phyloP scores from a whole-genome alignment of 805 yeast species.

The Clavispora carvajalis region DNA sequence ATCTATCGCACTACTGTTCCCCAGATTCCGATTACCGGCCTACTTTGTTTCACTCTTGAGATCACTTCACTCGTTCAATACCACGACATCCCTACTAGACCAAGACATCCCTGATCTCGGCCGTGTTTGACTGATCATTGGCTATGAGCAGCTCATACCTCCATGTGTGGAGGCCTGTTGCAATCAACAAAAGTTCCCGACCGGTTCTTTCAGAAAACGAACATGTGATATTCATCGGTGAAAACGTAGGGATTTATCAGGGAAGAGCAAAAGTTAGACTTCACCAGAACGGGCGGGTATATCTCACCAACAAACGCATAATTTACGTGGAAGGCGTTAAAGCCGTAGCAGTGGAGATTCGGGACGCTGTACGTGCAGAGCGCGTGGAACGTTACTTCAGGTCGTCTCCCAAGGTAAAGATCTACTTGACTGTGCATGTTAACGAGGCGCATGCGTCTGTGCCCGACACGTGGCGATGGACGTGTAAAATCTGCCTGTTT shows the following conservation, averaged over 20 bases:
- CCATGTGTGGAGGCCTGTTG: slow-evolving; percentile 31
- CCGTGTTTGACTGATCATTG: no score
- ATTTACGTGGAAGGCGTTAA: slow-evolving; percentile 60
- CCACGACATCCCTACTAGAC: no score
- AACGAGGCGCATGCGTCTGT: neutral
- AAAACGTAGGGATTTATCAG: slow-evolving; percentile 63
- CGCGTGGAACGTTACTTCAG: slow-evolving; percentile 55
- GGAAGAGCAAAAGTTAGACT: slow-evolving; percentile 60
- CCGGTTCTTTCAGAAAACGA: slow-evolving; percentile 33
- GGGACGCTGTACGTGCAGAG: slow-evolving; percentile 36
- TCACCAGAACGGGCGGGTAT: slow-evolving; percentile 71
- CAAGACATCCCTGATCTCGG: no score
- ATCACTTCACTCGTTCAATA: no score
- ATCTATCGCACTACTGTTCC: neutral
- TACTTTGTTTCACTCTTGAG: no score
- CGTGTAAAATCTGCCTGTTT: slow-evolving; percentile 84
- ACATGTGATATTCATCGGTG: slow-evolving; percentile 28
- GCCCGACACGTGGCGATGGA: slow-evolving; percentile 47
- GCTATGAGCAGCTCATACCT: slow-evolving; percentile 6
- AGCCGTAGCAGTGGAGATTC: slow-evolving; percentile 46
- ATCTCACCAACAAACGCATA: slow-evolving; percentile 68
- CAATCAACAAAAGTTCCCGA: slow-evolving; percentile 34
- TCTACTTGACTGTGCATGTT: slow-evolving; percentile 13
- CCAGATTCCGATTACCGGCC: no score
- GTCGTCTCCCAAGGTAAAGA: slow-evolving; percentile 71